These are phyloP conservation scores for Pneumocystis sp. DNA, from an alignment of 1,139 yeast genomes.

Conservation along the genomic window DNA sequence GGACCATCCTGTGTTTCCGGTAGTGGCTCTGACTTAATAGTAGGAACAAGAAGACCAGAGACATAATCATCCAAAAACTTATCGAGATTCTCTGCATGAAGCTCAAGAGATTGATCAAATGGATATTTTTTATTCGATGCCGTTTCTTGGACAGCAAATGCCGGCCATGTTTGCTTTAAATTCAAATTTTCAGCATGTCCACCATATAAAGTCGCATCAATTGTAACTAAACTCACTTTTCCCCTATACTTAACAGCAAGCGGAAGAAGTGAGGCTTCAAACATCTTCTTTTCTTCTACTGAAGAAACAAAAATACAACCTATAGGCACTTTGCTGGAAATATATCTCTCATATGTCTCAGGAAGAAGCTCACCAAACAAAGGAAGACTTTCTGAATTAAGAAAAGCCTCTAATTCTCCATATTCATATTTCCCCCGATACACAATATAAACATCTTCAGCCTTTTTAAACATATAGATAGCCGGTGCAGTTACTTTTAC, in stretches of 20 bases:
- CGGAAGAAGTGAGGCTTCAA: constrained; percentile 36
- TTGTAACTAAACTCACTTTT: constrained; percentile 68
- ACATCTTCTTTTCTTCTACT: constrained; percentile 50
- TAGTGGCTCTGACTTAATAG: constrained; percentile 69
- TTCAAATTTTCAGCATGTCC: constrained; percentile 80
- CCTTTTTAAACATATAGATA: constrained; percentile 34
- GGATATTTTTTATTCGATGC: constrained; percentile 61
- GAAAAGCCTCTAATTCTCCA: constrained; percentile 36
- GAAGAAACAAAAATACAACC: constrained; percentile 74
- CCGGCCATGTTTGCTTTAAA: constrained; percentile 76
- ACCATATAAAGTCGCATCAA: constrained; percentile 70
- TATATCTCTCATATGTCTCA: constrained; percentile 60
- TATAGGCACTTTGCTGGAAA: constrained; percentile 59
- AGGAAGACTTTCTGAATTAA: constrained; percentile 62
- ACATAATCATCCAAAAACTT: constrained; percentile 50
- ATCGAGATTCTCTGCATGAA: constrained; percentile 34
- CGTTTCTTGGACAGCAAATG: constrained; percentile 74
- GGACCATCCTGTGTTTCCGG: constrained; percentile 67
- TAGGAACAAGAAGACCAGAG: constrained; percentile 53
- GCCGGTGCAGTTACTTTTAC: constrained; percentile 28
- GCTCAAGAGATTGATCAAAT: constrained; percentile 30
- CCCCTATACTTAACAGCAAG: constrained; percentile 70
- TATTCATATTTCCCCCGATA: constrained; percentile 28
- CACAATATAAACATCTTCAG: constrained; percentile 31
- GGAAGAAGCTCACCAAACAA: constrained; percentile 84